Percentiles rank a stretch among this genome's conserved stretches.
Evolutionary conservation across 768 basidiomycete species (phyloP).

Genomic region (Galerina sulciceps): DNA sequence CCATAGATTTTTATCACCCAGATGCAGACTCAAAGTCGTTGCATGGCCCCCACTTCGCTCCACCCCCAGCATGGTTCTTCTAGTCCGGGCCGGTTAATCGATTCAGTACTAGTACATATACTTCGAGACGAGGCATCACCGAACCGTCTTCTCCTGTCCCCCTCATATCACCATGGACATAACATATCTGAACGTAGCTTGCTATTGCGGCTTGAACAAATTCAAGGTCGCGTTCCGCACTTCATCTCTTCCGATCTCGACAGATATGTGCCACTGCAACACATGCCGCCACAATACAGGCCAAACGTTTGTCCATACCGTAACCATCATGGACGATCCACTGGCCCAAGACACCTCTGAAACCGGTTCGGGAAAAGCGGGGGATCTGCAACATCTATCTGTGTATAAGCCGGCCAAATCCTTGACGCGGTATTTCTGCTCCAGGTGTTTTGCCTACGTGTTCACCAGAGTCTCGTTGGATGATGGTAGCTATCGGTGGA

Average conservation of each 20-base stretch:
- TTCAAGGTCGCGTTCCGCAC: conserved; percentile 26
- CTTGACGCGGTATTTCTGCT: conserved; percentile 24
- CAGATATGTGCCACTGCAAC: conserved; percentile 31
- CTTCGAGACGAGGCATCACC: too few species aligned
- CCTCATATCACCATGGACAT: not conserved
- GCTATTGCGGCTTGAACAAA: conserved; percentile 28
- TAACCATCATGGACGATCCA: conserved; percentile 9
- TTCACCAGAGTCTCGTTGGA: conserved; percentile 1
- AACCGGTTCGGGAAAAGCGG: conserved; percentile 5
- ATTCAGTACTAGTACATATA: too few species aligned
- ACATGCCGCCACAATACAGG: conserved; percentile 32
- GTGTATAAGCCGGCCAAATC: conserved; percentile 14
- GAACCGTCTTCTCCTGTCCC: too few species aligned
- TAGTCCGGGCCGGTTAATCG: too few species aligned
- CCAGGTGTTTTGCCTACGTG: conserved; percentile 20
- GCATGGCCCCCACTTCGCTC: too few species aligned
- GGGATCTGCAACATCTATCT: conserved; percentile 15
- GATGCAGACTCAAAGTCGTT: too few species aligned
- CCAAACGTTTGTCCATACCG: conserved; percentile 19
- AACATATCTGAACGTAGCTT: conserved; percentile 27
- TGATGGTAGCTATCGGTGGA: conserved; percentile 3
- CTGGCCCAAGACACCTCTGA: not conserved
- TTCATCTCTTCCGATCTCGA: conserved; percentile 16
- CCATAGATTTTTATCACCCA: too few species aligned
- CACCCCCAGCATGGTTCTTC: too few species aligned